Conservation (phyloP, 371 early-diverging fungal genomes). For the Rhizopus delemar region DNA sequence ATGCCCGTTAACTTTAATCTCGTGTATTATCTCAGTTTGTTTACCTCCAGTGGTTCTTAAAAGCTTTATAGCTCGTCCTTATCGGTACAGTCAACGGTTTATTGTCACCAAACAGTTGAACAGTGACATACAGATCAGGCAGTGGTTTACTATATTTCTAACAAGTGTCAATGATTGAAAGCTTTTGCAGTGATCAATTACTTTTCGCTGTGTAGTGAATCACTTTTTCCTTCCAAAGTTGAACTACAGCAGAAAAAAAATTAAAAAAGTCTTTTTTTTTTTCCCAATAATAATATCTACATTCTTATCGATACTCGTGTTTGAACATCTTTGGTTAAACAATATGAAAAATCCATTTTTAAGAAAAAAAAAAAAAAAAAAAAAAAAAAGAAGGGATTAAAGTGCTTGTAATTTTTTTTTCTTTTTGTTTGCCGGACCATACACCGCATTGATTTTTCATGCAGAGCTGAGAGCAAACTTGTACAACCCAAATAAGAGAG, state of each 20-base stretch:
- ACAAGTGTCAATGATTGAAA: neutral
- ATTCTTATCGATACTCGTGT: constrained; percentile 67
- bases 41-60: constrained; percentile 58
- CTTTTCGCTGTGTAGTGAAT: constrained; percentile 8
- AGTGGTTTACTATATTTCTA: constrained; percentile 14
- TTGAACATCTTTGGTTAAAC: constrained; percentile 68
- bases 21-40: neutral
- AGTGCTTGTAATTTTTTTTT: no score
- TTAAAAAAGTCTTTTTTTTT: neutral
- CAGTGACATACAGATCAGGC: constrained; percentile 70
- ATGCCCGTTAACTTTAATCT: neutral
- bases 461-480: no score
- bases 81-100: constrained; percentile 73
- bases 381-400: neutral
- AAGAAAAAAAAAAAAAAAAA: constrained; percentile 1
- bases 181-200: neutral
- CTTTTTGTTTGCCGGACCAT: no score
- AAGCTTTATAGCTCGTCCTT: constrained; percentile 67
- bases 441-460: no score
- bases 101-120: constrained; percentile 78
- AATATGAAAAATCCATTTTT: constrained; percentile 69
- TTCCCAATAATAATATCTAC: constrained; percentile 27
- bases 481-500: no score
- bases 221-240: constrained; percentile 44
- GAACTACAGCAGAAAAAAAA: constrained; percentile 22